These are phyloP conservation scores for Solanum clarkiae DNA, from an alignment of 257 asterid species.

Conservation along the genomic window DNA sequence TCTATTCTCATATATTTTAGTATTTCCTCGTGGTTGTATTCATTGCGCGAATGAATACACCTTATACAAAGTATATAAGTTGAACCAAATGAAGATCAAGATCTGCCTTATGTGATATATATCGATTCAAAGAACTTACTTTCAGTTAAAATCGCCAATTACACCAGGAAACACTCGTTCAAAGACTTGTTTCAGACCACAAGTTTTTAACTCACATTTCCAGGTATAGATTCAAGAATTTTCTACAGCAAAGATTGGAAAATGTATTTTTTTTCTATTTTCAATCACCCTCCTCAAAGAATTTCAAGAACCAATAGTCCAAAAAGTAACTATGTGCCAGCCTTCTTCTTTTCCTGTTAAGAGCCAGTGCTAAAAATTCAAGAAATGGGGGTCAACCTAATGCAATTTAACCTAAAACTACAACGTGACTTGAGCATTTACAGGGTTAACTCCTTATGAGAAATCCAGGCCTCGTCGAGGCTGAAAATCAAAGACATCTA, in stretches of 20 bases:
- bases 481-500: constrained; percentile 11
- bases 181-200: neutral
- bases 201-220: neutral
- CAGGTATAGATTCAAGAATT: neutral
- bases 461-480: constrained; percentile 1
- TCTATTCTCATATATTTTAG: too few species aligned
- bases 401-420: constrained; percentile 18
- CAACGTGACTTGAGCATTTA: constrained; percentile 26
- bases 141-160: too few species aligned
- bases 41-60: too few species aligned
- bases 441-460: constrained; percentile 16
- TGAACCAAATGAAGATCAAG: too few species aligned
- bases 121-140: too few species aligned
- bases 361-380: constrained; percentile 13
- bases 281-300: constrained; percentile 7
- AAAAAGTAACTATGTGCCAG: constrained; percentile 12
- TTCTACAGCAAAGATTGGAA: neutral
- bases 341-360: constrained; percentile 6
- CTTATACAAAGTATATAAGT: too few species aligned
- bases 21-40: too few species aligned
- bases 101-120: too few species aligned
- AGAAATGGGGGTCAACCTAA: constrained; percentile 8
- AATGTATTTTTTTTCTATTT: neutral
- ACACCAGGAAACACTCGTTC: neutral
- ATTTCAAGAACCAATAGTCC: neutral